Base-by-base conservation (phyloP, 1,284 basidiomycete genomes). In the Ustilago loliicola region DNA sequence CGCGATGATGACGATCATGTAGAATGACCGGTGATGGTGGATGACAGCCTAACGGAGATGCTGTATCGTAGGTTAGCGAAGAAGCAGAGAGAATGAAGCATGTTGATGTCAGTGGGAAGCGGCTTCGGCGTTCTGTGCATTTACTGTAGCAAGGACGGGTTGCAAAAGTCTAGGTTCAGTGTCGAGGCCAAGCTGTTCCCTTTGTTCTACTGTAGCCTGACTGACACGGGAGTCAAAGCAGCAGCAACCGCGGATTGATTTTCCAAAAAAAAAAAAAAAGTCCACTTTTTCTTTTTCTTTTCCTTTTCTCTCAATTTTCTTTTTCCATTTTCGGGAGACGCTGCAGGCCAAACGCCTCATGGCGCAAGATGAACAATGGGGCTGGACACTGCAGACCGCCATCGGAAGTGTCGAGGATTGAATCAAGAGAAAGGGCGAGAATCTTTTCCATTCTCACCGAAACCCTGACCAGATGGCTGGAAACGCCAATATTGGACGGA, bases 1-100 rank as follows among this genome's bases (percentile, higher is more conserved):
- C 50, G 38, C 32, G 50, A 47, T n/a, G 48, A 66, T 66, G 63
- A 66, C 51, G 56, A 56, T 8, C 15, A 38, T 15, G 17, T 38
- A 15, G 36, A 11, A 8, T 10, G 36, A 38, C 36, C 23, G 45
- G n/a, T 47, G 45, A 47, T 23, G 56, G 36, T 34, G 57, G 25
- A 13, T 23, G 29, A 10, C 13, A 57, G 17, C 8, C 8, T 29
- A 4, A 21, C 23, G 1, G 48, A n/a, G n/a, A n/a, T n/a, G n/a
- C n/a, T n/a, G n/a, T n/a, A n/a, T n/a, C n/a, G n/a, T n/a, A n/a
- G n/a, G n/a, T n/a, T n/a, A 15, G 19, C 30, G 15, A 45, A n/a
- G 61, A 51, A 19, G 51, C 36, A 47, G n/a, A 29, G 30, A 3
- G 10, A 25, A 3, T 23, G 21, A 42, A 3, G n/a, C 38, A 42